A percentile compares a stretch with the other conserved stretches of the same genome.
Conservation (phyloP, 202 grass and related monocot genomes). For the Saccharum hybrid region DNA sequence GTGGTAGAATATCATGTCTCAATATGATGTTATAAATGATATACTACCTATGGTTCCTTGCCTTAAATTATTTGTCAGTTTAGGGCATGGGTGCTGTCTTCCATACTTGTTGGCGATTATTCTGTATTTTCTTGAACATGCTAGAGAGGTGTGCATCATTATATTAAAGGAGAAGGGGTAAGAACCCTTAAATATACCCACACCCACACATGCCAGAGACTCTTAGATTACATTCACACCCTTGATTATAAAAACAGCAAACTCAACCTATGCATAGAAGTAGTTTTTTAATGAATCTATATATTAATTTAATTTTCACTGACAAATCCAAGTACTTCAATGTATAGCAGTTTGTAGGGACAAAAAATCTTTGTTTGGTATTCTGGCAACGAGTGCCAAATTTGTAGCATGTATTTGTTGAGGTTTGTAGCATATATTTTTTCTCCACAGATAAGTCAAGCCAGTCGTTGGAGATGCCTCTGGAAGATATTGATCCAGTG, state of each 20-base stretch:
- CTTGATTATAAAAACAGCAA: neutral
- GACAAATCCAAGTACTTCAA: neutral
- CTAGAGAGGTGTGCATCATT: neutral
- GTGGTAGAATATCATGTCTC: too few relatives aligned
- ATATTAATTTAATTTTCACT: neutral
- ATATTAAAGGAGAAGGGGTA: neutral
- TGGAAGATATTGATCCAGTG: conserved; percentile 34
- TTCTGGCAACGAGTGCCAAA: neutral
- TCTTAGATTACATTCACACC: neutral
- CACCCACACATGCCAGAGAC: neutral
- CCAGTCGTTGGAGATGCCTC: conserved; percentile 42
- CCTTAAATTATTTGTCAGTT: neutral
- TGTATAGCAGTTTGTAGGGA: neutral
- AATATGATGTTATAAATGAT: too few relatives aligned
- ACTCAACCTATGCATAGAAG: neutral
- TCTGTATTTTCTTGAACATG: neutral
- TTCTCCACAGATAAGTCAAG: conserved; percentile 39
- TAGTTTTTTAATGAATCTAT: neutral
- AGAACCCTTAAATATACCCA: too few relatives aligned
- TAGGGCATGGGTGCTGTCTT: neutral
- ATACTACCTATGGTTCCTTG: neutral
- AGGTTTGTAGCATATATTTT: conserved; percentile 37
- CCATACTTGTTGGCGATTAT: neutral
- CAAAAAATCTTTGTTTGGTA: neutral
- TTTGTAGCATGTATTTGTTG: conserved; percentile 6